phyloP scores from a whole-genome alignment of 495 filamentous ascomycete species.

The Podospora pseudocomata region DNA sequence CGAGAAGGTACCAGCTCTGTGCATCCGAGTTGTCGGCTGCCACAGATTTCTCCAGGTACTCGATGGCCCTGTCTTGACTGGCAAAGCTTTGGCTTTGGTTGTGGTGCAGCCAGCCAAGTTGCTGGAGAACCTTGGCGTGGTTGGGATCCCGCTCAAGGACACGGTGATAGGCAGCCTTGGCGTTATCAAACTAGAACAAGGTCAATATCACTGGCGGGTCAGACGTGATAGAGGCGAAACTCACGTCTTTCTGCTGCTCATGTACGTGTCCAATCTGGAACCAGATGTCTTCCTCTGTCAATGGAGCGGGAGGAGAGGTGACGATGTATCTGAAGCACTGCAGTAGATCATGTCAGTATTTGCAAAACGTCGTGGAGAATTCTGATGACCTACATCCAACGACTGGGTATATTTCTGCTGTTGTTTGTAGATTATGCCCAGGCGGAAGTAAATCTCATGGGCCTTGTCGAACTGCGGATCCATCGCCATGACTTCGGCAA shows the following conservation, averaged over 20 bases:
- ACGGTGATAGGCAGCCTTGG: conserved; percentile 85
- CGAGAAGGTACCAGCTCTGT: conserved; percentile 98
- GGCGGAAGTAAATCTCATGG: conserved; percentile 97
- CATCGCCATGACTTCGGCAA: conserved; percentile 99
- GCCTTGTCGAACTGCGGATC: conserved; percentile 97
- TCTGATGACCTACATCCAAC: conserved; percentile 66
- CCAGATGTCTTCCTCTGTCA: conserved; percentile 99
- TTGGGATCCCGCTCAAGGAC: conserved; percentile 94
- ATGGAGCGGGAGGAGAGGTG: conserved; percentile 80
- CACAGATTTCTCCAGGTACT: conserved; percentile 96
- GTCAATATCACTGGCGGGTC: conserved; percentile 22
- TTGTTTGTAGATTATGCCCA: conserved; percentile 99
- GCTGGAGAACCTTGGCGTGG: conserved; percentile 96
- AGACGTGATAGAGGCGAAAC: conserved; percentile 31
- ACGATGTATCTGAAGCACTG: conserved; percentile 99
- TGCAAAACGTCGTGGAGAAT: not conserved
- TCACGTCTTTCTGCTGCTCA: conserved; percentile 97
- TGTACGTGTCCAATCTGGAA: conserved; percentile 99
- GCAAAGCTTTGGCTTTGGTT: conserved; percentile 85
- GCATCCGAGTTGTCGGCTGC: conserved; percentile 88
- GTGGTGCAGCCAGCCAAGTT: conserved; percentile 97
- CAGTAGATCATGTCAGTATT: not conserved
- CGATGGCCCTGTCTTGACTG: conserved; percentile 93
- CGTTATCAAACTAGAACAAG: conserved; percentile 73
- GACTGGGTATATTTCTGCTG: conserved; percentile 92